These are phyloP conservation scores for Penicillium simplicissimum DNA, from an alignment of 495 filamentous ascomycete species.

Conservation along the genomic window DNA sequence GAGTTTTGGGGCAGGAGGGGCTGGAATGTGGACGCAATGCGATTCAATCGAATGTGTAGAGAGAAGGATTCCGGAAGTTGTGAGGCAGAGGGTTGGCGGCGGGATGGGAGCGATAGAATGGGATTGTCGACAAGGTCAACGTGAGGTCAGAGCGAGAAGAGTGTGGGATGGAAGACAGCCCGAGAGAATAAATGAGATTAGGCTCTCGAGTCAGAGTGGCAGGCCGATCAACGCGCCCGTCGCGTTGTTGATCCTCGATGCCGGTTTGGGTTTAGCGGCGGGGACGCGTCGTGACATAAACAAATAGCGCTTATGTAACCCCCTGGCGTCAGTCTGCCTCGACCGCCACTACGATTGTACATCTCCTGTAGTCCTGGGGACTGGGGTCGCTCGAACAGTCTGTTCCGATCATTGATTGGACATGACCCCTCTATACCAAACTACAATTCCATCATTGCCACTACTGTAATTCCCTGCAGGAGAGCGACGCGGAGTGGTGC, in stretches of 20 bases:
- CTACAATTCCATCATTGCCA: neutral
- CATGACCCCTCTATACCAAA: neutral
- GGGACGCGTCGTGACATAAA: constrained; percentile 37
- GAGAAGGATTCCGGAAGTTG: neutral
- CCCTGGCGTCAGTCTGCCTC: too few species aligned
- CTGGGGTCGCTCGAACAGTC: too few species aligned
- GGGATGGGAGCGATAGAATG: neutral
- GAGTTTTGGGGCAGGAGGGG: constrained; percentile 12
- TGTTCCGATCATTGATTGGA: neutral
- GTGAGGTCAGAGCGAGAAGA: constrained; percentile 1
- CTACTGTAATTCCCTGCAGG: constrained; percentile 2
- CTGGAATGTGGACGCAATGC: constrained; percentile 5
- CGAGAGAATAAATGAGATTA: constrained; percentile 2
- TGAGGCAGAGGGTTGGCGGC: neutral
- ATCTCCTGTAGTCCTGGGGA: too few species aligned
- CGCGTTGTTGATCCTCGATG: constrained; percentile 35
- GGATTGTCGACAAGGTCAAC: neutral
- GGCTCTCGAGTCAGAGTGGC: neutral
- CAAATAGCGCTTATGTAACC: constrained; percentile 31
- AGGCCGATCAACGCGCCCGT: constrained; percentile 30
- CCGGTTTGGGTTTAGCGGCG: constrained; percentile 28
- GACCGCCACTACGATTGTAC: neutral
- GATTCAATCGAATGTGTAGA: neutral
- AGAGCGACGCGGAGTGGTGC: neutral
- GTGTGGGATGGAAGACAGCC: constrained; percentile 12